These are phyloP conservation scores for Dryas integrifolia DNA, from an alignment of 331 rosid genomes.

Conservation along the genomic window DNA sequence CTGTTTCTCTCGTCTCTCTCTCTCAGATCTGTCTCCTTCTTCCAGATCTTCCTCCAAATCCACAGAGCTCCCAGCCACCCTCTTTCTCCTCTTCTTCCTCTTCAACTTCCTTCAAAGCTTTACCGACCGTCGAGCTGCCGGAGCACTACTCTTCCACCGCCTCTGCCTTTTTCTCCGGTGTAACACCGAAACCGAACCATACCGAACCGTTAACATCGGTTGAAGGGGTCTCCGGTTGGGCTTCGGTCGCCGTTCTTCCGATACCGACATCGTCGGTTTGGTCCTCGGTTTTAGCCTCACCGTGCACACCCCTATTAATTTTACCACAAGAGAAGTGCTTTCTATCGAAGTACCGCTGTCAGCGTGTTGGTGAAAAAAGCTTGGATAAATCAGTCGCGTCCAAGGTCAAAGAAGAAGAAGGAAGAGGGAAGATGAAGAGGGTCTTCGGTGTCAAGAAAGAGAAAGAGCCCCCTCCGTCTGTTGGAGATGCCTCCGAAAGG, in stretches of 20 bases:
- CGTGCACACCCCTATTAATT: too few species aligned
- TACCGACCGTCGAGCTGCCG: conserved; percentile 66
- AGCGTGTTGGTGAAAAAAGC: neutral
- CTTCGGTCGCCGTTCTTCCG: too few species aligned
- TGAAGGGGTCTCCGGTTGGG: too few species aligned
- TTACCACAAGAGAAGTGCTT: too few species aligned
- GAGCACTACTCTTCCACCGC: conserved; percentile 45
- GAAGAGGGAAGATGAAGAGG: conserved; percentile 57
- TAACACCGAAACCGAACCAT: too few species aligned
- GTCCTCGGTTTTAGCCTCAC: too few species aligned
- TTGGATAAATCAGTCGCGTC: neutral
- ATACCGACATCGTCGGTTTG: too few species aligned
- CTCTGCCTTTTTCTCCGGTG: conserved; percentile 24
- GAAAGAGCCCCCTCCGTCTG: conserved; percentile 87
- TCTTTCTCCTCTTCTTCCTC: conserved; percentile 42
- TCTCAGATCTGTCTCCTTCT: conserved; percentile 46
- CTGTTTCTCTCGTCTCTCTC: too few species aligned
- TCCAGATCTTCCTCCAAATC: conserved; percentile 80
- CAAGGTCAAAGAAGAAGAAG: conserved; percentile 4
- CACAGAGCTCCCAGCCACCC: conserved; percentile 74
- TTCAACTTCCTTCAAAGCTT: conserved; percentile 59
- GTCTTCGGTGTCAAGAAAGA: conserved; percentile 83
- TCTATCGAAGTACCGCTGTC: too few species aligned
- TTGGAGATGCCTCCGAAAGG: conserved; percentile 76
- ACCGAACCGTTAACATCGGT: too few species aligned